Evolutionary conservation across 345 rosid genomes (phyloP).

Genomic region (Syzygium aqueum): DNA sequence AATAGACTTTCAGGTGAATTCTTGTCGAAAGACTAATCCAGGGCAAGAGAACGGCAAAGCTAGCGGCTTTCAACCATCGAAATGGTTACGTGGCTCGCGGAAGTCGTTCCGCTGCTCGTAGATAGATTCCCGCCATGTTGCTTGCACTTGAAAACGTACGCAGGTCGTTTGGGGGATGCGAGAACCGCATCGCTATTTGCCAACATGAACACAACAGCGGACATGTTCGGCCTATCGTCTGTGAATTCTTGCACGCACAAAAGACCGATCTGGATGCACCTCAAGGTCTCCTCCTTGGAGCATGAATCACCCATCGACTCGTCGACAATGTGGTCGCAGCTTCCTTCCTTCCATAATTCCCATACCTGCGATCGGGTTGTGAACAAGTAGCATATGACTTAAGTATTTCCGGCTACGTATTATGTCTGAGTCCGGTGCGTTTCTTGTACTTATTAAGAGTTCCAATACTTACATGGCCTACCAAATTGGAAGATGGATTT

Average conservation of each 20-base stretch:
- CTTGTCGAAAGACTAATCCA: too few species aligned
- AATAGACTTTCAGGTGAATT: too few species aligned
- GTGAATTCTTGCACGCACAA: conserved; percentile 59
- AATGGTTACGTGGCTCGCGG: conserved; percentile 24
- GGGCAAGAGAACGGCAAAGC: background rate
- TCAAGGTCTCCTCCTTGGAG: conserved; percentile 14
- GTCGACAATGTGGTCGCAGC: conserved; percentile 21
- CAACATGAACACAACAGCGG: conserved; percentile 39
- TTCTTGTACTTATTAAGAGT: background rate
- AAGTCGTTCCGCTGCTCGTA: conserved; percentile 5
- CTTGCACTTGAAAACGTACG: conserved; percentile 15
- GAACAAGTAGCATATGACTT: too few species aligned
- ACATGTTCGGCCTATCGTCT: conserved; percentile 42
- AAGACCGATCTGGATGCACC: conserved; percentile 52
- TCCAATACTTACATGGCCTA: conserved; percentile 44
- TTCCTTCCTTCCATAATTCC: conserved; percentile 36
- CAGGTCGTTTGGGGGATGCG: conserved; percentile 40
- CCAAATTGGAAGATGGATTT: conserved; percentile 14
- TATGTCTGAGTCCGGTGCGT: background rate
- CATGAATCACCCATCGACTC: conserved; percentile 11
- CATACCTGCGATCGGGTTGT: conserved; percentile 25
- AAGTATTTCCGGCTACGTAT: background rate
- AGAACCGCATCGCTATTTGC: conserved; percentile 16
- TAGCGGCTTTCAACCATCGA: conserved; percentile 2
- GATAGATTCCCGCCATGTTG: background rate